Conservation (phyloP, 1,139 yeast genomes). For the Blastobotrys raffinosifermentans region DNA sequence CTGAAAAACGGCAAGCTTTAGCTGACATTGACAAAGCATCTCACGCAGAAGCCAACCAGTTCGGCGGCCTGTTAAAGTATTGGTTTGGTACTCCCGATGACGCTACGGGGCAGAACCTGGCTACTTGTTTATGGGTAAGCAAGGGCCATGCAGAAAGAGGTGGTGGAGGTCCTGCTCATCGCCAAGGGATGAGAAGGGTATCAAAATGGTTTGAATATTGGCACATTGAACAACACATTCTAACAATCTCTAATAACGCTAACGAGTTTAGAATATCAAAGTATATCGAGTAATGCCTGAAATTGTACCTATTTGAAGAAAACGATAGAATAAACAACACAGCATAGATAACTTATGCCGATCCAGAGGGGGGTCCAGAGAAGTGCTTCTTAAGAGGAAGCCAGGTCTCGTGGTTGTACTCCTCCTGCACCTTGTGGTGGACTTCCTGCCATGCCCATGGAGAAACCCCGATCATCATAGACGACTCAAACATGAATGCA, state of each 20-base stretch:
- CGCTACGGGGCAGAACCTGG: constrained; percentile 15
- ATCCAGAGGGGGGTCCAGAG: constrained; percentile 10
- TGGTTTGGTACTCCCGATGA: constrained; percentile 21
- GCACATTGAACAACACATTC: constrained; percentile 15
- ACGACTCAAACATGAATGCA: constrained; percentile 29
- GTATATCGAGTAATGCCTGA: not conserved
- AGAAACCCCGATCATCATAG: constrained; percentile 22
- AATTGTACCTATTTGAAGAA: not conserved
- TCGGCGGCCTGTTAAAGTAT: constrained; percentile 20
- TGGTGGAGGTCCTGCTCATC: constrained; percentile 17
- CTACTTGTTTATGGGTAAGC: constrained; percentile 18
- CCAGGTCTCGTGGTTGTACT: constrained; percentile 24
- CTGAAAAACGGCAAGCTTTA: constrained; percentile 14
- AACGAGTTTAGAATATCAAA: not conserved
- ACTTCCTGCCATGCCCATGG: constrained; percentile 21
- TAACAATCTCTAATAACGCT: constrained; percentile 1
- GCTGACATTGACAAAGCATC: constrained; percentile 18
- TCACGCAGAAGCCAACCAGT: constrained; percentile 17
- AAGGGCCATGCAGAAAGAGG: constrained; percentile 16
- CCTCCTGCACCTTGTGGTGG: constrained; percentile 19
- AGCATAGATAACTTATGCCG: constrained; percentile 5
- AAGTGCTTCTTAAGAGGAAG: constrained; percentile 19
- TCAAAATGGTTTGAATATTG: constrained; percentile 19
- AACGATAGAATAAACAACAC: not conserved
- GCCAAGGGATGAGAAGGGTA: constrained; percentile 16